Evolutionary conservation across 345 rosid genomes (phyloP), one percentile per base, ranked within the genome.

Genomic region (Dovyalis caffra): DNA sequence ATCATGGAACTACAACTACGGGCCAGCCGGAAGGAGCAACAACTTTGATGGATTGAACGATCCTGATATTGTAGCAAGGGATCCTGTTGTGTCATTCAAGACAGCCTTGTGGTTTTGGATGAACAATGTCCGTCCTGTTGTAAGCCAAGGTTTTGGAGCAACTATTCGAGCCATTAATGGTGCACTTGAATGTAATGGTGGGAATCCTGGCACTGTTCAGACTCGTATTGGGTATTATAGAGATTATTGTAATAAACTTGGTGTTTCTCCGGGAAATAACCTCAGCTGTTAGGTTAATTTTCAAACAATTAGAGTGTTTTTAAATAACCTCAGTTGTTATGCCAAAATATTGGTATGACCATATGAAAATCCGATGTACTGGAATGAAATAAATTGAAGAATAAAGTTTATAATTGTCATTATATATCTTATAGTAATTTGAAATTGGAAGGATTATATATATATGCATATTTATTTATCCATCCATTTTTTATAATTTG

Each of bases 71-170:
- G 92, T 92, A 23, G 90, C 87, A 26, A 83, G 75, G 0, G 89
- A 90, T 66, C 87, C 91, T 0, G 77, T 81, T 8, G 67, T 90
- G 5, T 79, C 93, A 0, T 92, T 92, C 83, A 85, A 84, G 84
- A 86, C 94, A 0, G 90, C 90, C 18, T 60, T 92, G 25, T 90
- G 97, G 97, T 92, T 74, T 71, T 92, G 93, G 97, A 88, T 81
- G 83, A 80, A 77, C 20, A 69, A 10, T 40, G 92, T 89, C 20
- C 91, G 82, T 2, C 79, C 93, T 0, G 88, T 87, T 3, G 21
- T 88, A 0, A n/a, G 66, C 69, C 87, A 88, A 75, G 97, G 95
- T 4, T 91, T 91, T 38, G 97, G 97, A 7, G 87, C 90, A 60
- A 89, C 92, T 37, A 89, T 88, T 66, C 76, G 86, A 1, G 92